Evolutionary conservation across 192 early-diverging fungal species (phyloP).

Genomic region (Allomyces macrogynus): DNA sequence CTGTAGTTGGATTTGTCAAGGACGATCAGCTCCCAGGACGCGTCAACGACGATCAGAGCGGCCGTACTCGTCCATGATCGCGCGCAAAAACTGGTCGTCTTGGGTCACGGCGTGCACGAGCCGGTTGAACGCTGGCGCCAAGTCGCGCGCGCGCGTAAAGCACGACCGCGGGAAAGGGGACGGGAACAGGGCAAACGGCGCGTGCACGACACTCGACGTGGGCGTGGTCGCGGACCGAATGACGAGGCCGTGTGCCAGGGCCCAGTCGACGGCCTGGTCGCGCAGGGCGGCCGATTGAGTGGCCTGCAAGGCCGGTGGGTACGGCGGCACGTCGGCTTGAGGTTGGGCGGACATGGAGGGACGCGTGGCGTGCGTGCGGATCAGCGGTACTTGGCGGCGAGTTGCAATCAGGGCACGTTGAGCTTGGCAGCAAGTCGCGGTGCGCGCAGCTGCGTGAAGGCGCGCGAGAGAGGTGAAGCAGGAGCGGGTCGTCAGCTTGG

Average conservation of each 20-base stretch:
- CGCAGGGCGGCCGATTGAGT: slow-evolving; percentile 8
- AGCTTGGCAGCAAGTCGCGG: no score
- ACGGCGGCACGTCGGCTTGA: no score
- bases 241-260: slow-evolving; percentile 60
- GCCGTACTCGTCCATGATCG: slow-evolving; percentile 44
- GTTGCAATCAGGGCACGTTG: no score
- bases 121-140: slow-evolving; percentile 63
- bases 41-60: not conserved
- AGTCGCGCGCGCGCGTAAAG: slow-evolving; percentile 46
- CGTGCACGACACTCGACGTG: slow-evolving; percentile 40
- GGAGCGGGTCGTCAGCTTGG: no score
- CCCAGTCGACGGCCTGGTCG: slow-evolving; percentile 57
- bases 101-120: slow-evolving; percentile 57
- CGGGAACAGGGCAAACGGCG: slow-evolving; percentile 70
- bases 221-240: slow-evolving; percentile 29
- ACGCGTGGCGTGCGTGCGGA: no score
- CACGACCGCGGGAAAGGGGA: slow-evolving; percentile 51
- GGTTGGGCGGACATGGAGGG: no score
- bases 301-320: no score
- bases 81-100: slow-evolving; percentile 54
- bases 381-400: no score
- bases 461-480: no score
- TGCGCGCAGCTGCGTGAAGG: no score
- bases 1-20: slow-evolving; percentile 12
- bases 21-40: slow-evolving; percentile 1